Evolutionary conservation across 2,329 filamentous ascomycete species (phyloP).

Genomic region (Paecilomyces formosus): DNA sequence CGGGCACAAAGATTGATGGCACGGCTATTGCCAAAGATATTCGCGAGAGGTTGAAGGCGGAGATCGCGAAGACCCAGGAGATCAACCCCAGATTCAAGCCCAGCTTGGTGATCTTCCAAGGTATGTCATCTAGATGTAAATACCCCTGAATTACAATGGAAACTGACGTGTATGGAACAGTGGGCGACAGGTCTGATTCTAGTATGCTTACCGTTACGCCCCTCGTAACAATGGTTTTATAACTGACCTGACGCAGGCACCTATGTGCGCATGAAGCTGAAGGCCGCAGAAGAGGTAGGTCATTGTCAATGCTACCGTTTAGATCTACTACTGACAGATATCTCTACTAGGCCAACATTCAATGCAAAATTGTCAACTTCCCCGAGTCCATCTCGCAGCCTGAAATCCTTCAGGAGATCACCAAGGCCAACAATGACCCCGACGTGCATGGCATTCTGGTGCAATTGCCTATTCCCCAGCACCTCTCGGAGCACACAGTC

Average conservation of each 20-base stretch:
- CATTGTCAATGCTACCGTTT: constrained; percentile 1
- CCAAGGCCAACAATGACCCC: constrained; percentile 76
- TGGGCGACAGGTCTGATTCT: constrained; percentile 88
- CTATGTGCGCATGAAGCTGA: constrained; percentile 99
- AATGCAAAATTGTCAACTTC: constrained; percentile 78
- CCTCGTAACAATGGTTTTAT: constrained; percentile 4
- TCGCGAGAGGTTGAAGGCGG: constrained; percentile 67
- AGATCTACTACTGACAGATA: constrained; percentile 1
- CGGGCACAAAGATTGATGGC: constrained; percentile 87
- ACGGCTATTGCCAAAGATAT: constrained; percentile 90
- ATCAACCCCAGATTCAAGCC: constrained; percentile 82
- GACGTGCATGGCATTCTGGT: constrained; percentile 86
- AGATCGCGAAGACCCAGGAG: constrained; percentile 76
- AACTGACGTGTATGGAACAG: constrained; percentile 38
- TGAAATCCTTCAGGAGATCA: constrained; percentile 78
- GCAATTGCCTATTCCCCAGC: constrained; percentile 80
- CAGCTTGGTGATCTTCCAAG: constrained; percentile 89
- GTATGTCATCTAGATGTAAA: constrained; percentile 40
- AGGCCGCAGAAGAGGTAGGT: constrained; percentile 81
- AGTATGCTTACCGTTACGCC: constrained; percentile 48
- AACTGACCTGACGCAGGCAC: constrained; percentile 54
- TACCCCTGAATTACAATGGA: constrained; percentile 2
- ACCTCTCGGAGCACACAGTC: constrained; percentile 82
- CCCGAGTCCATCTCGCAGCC: constrained; percentile 73
- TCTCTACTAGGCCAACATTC: constrained; percentile 68